Conservation (phyloP, 192 early-diverging fungal species). For the Oehlia diaphana region DNA sequence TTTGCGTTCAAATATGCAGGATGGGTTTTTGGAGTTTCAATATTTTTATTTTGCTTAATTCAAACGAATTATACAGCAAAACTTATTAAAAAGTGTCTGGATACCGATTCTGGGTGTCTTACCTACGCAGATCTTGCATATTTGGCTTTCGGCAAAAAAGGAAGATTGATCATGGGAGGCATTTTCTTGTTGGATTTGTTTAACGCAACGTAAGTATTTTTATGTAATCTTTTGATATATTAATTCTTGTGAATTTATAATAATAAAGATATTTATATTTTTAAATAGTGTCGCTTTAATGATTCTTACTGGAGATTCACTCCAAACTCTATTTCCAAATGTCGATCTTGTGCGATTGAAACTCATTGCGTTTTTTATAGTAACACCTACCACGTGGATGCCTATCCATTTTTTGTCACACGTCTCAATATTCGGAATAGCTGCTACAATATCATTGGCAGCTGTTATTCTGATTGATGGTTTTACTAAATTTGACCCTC, state of each 20-base stretch:
- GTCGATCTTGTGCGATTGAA: slow-evolving; percentile 43
- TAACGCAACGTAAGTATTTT: not conserved
- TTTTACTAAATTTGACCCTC: slow-evolving; percentile 43
- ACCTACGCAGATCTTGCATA: slow-evolving; percentile 45
- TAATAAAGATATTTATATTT: not conserved
- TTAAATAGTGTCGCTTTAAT: slow-evolving; percentile 42
- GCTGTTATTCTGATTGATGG: slow-evolving; percentile 62
- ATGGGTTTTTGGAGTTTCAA: slow-evolving; percentile 54
- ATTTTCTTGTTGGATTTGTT: slow-evolving; percentile 19
- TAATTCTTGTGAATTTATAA: not conserved
- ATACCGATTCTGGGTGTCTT: slow-evolving; percentile 23
- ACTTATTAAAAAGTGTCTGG: slow-evolving; percentile 52
- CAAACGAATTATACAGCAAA: slow-evolving; percentile 59
- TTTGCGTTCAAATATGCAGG: slow-evolving; percentile 58
- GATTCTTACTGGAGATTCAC: slow-evolving; percentile 39
- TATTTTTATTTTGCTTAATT: slow-evolving; percentile 47
- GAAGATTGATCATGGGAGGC: not conserved
- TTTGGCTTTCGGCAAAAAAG: slow-evolving; percentile 16
- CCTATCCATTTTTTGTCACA: slow-evolving; percentile 52
- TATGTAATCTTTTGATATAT: not conserved
- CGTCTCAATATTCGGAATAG: slow-evolving; percentile 58
- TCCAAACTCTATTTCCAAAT: slow-evolving; percentile 37
- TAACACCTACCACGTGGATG: slow-evolving; percentile 57
- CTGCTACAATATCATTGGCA: slow-evolving; percentile 52
- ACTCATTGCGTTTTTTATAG: slow-evolving; percentile 40